Conservation (phyloP, 441 rosid genomes). For the California macrophylla region DNA sequence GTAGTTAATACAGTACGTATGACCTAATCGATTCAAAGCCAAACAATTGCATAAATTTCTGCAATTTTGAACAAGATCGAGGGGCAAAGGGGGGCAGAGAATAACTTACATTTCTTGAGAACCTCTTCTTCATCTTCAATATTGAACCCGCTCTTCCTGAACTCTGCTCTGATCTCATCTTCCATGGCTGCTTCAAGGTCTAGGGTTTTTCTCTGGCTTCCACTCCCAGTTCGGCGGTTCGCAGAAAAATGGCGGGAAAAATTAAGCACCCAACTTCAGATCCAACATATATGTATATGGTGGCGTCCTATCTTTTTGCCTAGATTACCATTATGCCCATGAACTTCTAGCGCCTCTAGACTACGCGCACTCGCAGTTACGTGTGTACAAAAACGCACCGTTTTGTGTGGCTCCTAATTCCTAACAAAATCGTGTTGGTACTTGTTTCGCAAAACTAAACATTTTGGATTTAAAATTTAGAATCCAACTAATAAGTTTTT, state of each 20-base stretch:
- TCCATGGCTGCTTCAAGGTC: conserved; percentile 6
- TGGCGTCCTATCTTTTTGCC: background rate
- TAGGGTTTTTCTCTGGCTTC: background rate
- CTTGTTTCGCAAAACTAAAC: no score
- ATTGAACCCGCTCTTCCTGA: background rate
- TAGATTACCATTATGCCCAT: background rate
- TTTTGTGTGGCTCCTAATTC: no score
- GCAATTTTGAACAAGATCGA: background rate
- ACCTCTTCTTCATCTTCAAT: conserved; percentile 6
- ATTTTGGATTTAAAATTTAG: no score
- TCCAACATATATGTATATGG: background rate
- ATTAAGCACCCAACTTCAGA: background rate
- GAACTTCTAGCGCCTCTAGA: background rate
- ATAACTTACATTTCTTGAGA: conserved; percentile 5
- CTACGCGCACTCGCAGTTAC: no score
- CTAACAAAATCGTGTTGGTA: no score
- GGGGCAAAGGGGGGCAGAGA: background rate
- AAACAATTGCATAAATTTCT: conserved; percentile 1
- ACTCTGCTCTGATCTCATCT: conserved; percentile 4
- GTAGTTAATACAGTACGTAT: conserved; percentile 5
- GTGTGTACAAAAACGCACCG: no score
- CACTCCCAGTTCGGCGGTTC: conserved; percentile 6
- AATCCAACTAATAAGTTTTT: no score
- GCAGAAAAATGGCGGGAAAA: conserved; percentile 5
- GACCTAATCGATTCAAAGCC: conserved; percentile 8